Evolutionary conservation across 805 yeast species (phyloP).

Genomic region (Lipomyces lipofer): DNA sequence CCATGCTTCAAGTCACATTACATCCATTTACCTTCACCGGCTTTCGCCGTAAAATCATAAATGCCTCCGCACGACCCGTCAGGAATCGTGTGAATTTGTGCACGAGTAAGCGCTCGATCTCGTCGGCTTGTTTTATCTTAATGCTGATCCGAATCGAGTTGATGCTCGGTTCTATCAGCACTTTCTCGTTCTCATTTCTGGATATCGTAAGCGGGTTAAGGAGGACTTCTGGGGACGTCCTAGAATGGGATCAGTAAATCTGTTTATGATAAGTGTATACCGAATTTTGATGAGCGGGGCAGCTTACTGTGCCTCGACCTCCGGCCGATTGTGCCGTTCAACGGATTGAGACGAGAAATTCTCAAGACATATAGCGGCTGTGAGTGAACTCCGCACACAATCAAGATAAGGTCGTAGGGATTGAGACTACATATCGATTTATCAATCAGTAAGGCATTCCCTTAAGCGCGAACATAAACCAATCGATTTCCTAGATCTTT

Average conservation of each 20-base stretch:
- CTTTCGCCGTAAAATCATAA: conserved; percentile 84
- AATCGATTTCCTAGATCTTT: too few species aligned
- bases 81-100: conserved; percentile 92
- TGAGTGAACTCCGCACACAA: conserved; percentile 89
- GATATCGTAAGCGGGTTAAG: conserved; percentile 87
- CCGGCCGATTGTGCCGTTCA: conserved; percentile 97
- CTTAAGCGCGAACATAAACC: too few species aligned
- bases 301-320: conserved; percentile 68
- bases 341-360: conserved; percentile 93
- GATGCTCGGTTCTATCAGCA: conserved; percentile 89
- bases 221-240: conserved; percentile 77
- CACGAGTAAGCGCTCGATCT: conserved; percentile 90
- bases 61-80: conserved; percentile 93
- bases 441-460: too few species aligned
- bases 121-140: conserved; percentile 96
- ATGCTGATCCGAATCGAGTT: conserved; percentile 89
- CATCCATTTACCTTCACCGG: conserved; percentile 58
- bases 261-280: too few species aligned
- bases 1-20: too few species aligned
- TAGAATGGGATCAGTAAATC: conserved; percentile 33
- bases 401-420: conserved; percentile 91
- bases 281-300: too few species aligned
- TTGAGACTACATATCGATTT: too few species aligned
- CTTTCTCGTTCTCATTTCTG: conserved; percentile 90
- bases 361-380: conserved; percentile 89